These are phyloP conservation scores for Babesia caballi DNA, from an alignment of 169 alveolate genomes.

Conservation along the genomic window DNA sequence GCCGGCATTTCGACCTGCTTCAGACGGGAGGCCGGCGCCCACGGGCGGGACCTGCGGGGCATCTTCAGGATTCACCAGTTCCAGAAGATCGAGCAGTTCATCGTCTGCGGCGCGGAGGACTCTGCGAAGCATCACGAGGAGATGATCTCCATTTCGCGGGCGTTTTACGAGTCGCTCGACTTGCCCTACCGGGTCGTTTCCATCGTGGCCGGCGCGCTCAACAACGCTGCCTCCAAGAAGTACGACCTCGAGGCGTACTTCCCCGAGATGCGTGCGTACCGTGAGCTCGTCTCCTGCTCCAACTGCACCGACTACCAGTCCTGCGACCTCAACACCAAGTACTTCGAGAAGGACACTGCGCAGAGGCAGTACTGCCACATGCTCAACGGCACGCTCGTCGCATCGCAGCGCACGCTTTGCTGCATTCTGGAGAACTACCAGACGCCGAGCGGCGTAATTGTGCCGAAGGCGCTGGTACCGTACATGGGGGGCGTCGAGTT, in stretches of 20 bases:
- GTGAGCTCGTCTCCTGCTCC: slow-evolving; percentile 98
- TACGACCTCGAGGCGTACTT: slow-evolving; percentile 99
- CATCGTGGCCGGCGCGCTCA: slow-evolving; percentile 98
- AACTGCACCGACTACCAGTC: slow-evolving; percentile 99
- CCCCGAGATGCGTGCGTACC: slow-evolving; percentile 95
- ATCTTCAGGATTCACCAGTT: slow-evolving; percentile 98
- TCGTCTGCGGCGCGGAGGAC: slow-evolving; percentile 91
- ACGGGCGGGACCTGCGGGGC: slow-evolving; percentile 99
- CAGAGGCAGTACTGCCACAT: slow-evolving; percentile 88
- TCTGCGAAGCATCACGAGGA: slow-evolving; percentile 86
- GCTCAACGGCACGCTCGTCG: slow-evolving; percentile 98
- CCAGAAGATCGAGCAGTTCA: slow-evolving; percentile 98
- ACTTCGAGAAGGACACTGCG: slow-evolving; percentile 63
- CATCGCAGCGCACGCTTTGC: slow-evolving; percentile 96
- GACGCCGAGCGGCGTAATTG: slow-evolving; percentile 90
- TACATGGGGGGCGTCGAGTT: slow-evolving; percentile 87
- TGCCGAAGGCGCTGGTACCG: slow-evolving; percentile 91
- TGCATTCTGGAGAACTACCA: slow-evolving; percentile 94
- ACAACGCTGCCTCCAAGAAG: slow-evolving; percentile 98
- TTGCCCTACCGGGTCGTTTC: slow-evolving; percentile 95
- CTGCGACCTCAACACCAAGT: slow-evolving; percentile 66
- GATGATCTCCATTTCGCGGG: slow-evolving; percentile 94
- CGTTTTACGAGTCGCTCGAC: slow-evolving; percentile 90
- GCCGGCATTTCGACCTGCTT: slow-evolving; percentile 97
- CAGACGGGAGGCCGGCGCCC: slow-evolving; percentile 99